These are phyloP conservation scores for Hericium rajendrae DNA, from an alignment of 768 basidiomycete genomes.

Conservation along the genomic window DNA sequence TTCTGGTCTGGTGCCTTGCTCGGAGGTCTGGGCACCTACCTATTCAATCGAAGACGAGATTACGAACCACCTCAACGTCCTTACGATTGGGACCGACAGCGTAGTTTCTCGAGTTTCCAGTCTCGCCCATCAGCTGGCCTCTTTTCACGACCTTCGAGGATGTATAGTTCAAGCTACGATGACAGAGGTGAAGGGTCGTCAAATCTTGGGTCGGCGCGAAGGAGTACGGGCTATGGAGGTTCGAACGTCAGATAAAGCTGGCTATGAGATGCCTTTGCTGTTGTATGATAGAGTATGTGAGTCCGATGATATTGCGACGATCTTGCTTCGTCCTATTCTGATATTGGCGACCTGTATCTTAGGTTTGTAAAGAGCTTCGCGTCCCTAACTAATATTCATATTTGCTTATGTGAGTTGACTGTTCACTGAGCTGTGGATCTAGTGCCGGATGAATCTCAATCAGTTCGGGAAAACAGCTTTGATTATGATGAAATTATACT, in stretches of 20 bases:
- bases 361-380: too few relatives aligned
- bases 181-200: conserved; percentile 59
- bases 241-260: conserved; percentile 50
- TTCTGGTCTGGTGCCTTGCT: conserved; percentile 80
- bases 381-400: too few relatives aligned
- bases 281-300: too few relatives aligned
- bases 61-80: conserved; percentile 20
- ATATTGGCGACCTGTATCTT: too few relatives aligned
- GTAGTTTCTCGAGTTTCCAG: conserved; percentile 17
- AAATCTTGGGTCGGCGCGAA: conserved; percentile 59
- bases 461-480: too few relatives aligned
- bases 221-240: conserved; percentile 74
- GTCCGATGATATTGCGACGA: too few relatives aligned
- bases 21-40: conserved; percentile 58
- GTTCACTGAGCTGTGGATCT: too few relatives aligned
- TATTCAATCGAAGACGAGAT: conserved; percentile 28
- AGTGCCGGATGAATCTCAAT: too few relatives aligned
- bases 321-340: too few relatives aligned
- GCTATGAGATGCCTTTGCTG: too few relatives aligned
- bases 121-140: conserved; percentile 15
- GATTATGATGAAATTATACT: too few relatives aligned
- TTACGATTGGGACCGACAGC: conserved; percentile 53
- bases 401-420: too few relatives aligned
- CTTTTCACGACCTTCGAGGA: conserved; percentile 2
- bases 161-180: conserved; percentile 5